Evolutionary conservation across 305 asterid species (phyloP), one percentile per base, ranked within the genome.

Genomic region (Fraxinus baroniana): DNA sequence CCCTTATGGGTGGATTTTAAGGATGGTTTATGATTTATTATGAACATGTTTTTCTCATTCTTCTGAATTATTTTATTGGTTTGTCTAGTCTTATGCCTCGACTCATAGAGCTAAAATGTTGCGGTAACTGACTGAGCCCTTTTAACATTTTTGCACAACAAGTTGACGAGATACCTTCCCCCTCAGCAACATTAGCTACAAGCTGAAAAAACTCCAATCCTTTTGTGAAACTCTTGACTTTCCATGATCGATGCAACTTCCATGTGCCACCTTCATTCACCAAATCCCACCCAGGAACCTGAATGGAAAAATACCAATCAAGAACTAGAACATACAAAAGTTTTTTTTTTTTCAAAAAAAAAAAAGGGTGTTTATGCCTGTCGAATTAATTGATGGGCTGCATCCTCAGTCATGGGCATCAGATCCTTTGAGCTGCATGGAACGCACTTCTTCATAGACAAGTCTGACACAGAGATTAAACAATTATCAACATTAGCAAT

Each of bases 211-310:
- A 94, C 82, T 94, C 95, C 91, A 95, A 84, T 82, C 99, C 99
- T 89, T 86, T 94, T 82, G 86, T 86, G 78, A 95, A 95, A 55
- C 93, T 92, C 90, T 92, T 94, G 49, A 95, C 99, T 89, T 94
- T 94, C 98, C 98, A 95, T 39, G 95, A 88, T 62, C 85, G 92
- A 71, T 90, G 94, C 86, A 95, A 89, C 94, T 92, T 95, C 92
- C 74, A 81, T 8, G 22, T 79, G 73, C 93, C 96, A 82, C 82
- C 90, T 79, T 92, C 96, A 52, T 86, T 90, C 86, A 89, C 87
- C 90, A 95, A 89, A 86, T 86, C 80, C 99, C 99, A 95, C 79
- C 91, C 97, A 26, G 91, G 90, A 78, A 94, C 94, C 99, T 95
- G 86, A 71, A 86, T 22, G 80, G 82, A 49, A 71, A 77, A 79